phyloP scores from a whole-genome alignment of 306 rosid genomes.

The Trichosanthes cucumerina region DNA sequence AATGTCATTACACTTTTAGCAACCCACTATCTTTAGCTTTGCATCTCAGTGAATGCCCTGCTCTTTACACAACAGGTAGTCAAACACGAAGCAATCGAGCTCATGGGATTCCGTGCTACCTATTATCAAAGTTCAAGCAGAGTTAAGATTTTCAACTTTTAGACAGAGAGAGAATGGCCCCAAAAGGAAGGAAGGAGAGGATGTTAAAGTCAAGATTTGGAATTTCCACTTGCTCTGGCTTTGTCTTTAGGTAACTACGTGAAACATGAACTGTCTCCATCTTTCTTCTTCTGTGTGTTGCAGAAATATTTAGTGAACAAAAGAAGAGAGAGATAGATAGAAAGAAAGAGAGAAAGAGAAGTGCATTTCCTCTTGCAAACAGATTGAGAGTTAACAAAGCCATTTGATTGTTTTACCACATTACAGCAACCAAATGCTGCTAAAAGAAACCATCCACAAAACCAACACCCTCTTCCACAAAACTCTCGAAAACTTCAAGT shows the following conservation, averaged over 20 bases:
- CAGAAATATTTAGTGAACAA: slow-evolving; percentile 22
- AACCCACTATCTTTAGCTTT: slow-evolving; percentile 49
- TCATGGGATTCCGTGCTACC: slow-evolving; percentile 32
- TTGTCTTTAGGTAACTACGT: slow-evolving; percentile 35
- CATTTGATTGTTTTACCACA: slow-evolving; percentile 8
- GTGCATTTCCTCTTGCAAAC: slow-evolving; percentile 22
- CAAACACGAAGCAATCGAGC: slow-evolving; percentile 32
- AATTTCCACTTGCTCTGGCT: slow-evolving; percentile 28
- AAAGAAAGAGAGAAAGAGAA: slow-evolving; percentile 9
- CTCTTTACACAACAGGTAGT: slow-evolving; percentile 53
- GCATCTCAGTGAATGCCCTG: slow-evolving; percentile 48
- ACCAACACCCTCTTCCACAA: slow-evolving; percentile 35
- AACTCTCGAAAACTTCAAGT: slow-evolving; percentile 38
- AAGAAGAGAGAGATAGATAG: slow-evolving; percentile 7
- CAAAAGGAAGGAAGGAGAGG: slow-evolving; percentile 12
- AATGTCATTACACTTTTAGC: slow-evolving; percentile 5
- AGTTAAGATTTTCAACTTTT: slow-evolving; percentile 16
- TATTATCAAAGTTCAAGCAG: slow-evolving; percentile 15
- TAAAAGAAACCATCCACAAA: slow-evolving; percentile 39
- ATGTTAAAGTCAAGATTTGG: slow-evolving; percentile 23
- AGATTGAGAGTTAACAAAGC: slow-evolving; percentile 17
- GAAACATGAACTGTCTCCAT: slow-evolving; percentile 23
- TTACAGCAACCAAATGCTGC: slow-evolving; percentile 49
- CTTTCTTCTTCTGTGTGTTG: slow-evolving; percentile 17
- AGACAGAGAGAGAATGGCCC: slow-evolving; percentile 4